phyloP scores from a whole-genome alignment of 176 grass and related monocot species.

The Carex cristatella region DNA sequence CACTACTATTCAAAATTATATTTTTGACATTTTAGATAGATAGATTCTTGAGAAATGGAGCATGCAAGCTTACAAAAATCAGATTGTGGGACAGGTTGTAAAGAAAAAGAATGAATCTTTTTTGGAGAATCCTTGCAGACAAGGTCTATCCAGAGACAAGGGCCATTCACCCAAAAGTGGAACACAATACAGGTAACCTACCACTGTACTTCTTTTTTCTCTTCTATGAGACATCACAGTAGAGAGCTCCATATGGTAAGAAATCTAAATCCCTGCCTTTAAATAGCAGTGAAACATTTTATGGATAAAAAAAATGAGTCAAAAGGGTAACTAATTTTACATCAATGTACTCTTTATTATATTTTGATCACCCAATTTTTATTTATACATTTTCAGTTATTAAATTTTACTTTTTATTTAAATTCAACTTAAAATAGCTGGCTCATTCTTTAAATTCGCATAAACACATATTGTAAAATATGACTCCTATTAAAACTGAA shows the following conservation, averaged over 20 bases:
- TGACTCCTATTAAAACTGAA: background rate
- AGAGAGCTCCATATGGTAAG: background rate
- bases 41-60: background rate
- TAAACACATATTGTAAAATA: background rate
- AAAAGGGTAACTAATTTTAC: background rate
- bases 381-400: background rate
- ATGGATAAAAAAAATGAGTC: background rate
- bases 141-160: background rate
- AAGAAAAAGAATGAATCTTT: background rate
- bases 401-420: too few relatives aligned
- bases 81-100: background rate
- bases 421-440: too few relatives aligned
- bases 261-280: background rate
- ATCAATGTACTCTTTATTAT: background rate
- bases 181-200: background rate
- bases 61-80: constrained; percentile 7
- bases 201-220: background rate
- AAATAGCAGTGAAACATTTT: background rate
- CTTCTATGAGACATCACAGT: background rate
- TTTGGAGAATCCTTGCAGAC: background rate
- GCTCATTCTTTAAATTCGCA: background rate
- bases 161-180: background rate
- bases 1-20: background rate
- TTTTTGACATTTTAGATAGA: background rate
- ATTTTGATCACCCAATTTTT: background rate